These are phyloP conservation scores for Ustilago tritici DNA, from an alignment of 1,284 basidiomycete genomes.

Conservation along the genomic window DNA sequence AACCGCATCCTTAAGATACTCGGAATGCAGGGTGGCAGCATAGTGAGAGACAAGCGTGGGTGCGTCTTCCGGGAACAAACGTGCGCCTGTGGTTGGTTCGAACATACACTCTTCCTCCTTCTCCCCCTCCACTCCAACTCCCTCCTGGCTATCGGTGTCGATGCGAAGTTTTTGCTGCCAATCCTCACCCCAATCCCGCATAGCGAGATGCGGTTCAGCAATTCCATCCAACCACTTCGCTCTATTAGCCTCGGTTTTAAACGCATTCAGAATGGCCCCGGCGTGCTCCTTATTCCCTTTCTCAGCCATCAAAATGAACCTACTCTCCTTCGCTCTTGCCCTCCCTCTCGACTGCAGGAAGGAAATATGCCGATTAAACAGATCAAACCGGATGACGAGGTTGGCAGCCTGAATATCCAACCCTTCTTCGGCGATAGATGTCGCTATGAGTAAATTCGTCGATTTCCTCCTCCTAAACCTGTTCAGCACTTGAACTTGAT, in stretches of 20 bases:
- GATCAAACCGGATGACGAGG: constrained; percentile 59
- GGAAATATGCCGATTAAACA: constrained; percentile 54
- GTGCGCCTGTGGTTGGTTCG: constrained; percentile 40
- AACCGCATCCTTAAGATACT: constrained; percentile 30
- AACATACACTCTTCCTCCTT: constrained; percentile 16
- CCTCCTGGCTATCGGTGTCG: not conserved
- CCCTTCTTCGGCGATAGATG: constrained; percentile 60
- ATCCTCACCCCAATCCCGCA: constrained; percentile 13
- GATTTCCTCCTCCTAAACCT: constrained; percentile 45
- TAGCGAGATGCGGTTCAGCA: constrained; percentile 15
- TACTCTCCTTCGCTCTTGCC: constrained; percentile 39
- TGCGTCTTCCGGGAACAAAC: constrained; percentile 47
- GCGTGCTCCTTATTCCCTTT: constrained; percentile 27
- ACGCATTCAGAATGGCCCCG: constrained; percentile 26
- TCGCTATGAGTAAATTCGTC: constrained; percentile 59
- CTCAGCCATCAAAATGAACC: constrained; percentile 53
- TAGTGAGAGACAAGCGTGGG: constrained; percentile 43
- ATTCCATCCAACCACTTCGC: constrained; percentile 41
- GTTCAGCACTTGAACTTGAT: constrained; percentile 50
- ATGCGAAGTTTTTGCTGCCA: constrained; percentile 26
- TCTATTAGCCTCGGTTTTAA: constrained; percentile 29
- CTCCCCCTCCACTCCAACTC: constrained; percentile 23
- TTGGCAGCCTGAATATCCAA: constrained; percentile 60
- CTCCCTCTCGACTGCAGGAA: constrained; percentile 57
- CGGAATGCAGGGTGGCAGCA: constrained; percentile 35